These are phyloP conservation scores for Setomelanomma holmii DNA, from an alignment of 2,329 filamentous ascomycete genomes.

Conservation along the genomic window DNA sequence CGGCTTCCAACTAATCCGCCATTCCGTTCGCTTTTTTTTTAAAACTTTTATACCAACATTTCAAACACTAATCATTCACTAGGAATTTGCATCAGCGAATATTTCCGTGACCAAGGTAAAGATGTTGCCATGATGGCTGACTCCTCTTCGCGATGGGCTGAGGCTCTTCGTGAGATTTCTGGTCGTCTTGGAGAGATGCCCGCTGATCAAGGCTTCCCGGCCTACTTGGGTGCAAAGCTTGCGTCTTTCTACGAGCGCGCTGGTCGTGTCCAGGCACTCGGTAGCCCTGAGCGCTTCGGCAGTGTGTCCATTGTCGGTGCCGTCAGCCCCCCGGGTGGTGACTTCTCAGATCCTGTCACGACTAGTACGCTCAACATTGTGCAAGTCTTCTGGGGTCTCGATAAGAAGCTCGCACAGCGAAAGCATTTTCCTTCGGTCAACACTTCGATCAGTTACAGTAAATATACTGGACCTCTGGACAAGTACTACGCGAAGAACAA, in stretches of 20 bases:
- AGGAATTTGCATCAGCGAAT: too few relatives aligned
- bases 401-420: conserved; percentile 98
- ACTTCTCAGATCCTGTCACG: conserved; percentile 98
- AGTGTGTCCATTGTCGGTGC: conserved; percentile 98
- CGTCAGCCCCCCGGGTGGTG: conserved; percentile 95
- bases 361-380: conserved; percentile 94
- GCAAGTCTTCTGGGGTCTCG: conserved; percentile 99
- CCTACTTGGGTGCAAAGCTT: conserved; percentile 94
- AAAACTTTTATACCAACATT: too few relatives aligned
- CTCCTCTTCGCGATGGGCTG: conserved; percentile 96
- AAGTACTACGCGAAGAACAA: conserved; percentile 93
- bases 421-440: conserved; percentile 99
- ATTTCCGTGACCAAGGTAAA: conserved; percentile 96
- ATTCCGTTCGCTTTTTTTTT: too few relatives aligned
- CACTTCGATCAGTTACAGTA: conserved; percentile 92
- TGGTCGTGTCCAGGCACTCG: conserved; percentile 82
- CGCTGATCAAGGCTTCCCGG: conserved; percentile 98
- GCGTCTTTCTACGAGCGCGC: conserved; percentile 99
- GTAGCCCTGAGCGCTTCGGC: conserved; percentile 85
- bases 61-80: too few relatives aligned
- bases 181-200: conserved; percentile 99
- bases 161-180: conserved; percentile 97
- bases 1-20: too few relatives aligned
- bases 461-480: conserved; percentile 89
- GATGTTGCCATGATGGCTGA: conserved; percentile 99